Conservation (phyloP, 768 basidiomycete species). For the Suillus clintonianus region DNA sequence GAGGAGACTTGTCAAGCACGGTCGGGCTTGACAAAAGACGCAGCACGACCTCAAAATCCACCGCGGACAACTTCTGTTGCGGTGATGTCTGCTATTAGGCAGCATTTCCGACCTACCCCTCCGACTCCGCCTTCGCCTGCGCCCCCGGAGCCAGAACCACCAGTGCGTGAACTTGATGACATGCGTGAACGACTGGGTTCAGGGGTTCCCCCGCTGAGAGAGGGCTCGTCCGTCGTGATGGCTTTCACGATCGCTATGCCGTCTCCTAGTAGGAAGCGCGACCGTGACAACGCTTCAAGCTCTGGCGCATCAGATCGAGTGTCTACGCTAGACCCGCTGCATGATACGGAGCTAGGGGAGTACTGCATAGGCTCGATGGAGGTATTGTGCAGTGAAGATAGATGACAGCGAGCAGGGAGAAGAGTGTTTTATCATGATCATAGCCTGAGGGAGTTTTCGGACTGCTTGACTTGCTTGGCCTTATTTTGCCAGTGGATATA, state of each 20-base stretch:
- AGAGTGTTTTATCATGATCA: not conserved
- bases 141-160: not conserved
- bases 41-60: not conserved
- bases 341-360: conserved; percentile 35
- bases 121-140: not conserved
- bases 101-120: not conserved
- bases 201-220: conserved; percentile 6
- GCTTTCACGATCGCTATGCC: conserved; percentile 47
- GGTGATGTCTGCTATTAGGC: not conserved
- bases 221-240: conserved; percentile 33
- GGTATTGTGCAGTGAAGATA: conserved; percentile 15
- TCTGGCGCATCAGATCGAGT: not conserved
- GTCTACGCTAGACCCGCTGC: conserved; percentile 8
- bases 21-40: not conserved
- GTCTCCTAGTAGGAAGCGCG: conserved; percentile 10
- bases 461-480: not conserved
- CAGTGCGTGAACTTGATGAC: not conserved
- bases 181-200: not conserved
- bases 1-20: not conserved
- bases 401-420: not conserved
- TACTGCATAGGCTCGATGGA: conserved; percentile 29
- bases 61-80: not conserved
- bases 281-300: not conserved
- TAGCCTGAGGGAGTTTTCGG: too few species aligned
- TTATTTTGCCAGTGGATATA: not conserved